phyloP scores from a whole-genome alignment of 169 alveolate species.

The Plasmodium falciparum region DNA sequence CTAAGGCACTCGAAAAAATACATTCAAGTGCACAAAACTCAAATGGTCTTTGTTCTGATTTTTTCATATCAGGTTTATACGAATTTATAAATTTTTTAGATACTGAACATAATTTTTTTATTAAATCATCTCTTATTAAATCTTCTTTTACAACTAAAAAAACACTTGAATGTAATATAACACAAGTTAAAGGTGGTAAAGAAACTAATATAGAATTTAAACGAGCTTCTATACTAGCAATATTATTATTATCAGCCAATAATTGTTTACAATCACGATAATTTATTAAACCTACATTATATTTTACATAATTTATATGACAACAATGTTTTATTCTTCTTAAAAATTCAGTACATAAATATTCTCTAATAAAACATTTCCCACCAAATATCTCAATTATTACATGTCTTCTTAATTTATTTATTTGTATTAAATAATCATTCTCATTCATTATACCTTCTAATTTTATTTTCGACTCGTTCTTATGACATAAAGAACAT shows the following conservation, averaged over 20 bases:
- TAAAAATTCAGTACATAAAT: slow-evolving; percentile 68
- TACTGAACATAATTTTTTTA: slow-evolving; percentile 81
- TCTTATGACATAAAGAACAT: slow-evolving; percentile 33
- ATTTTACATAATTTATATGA: slow-evolving; percentile 65
- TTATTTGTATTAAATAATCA: slow-evolving; percentile 60
- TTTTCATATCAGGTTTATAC: slow-evolving; percentile 46
- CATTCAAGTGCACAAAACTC: slow-evolving; percentile 89
- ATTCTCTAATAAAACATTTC: slow-evolving; percentile 70
- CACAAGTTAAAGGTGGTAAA: slow-evolving; percentile 82
- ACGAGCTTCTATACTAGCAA: slow-evolving; percentile 88
- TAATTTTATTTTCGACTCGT: slow-evolving; percentile 56
- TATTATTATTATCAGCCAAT: slow-evolving; percentile 86
- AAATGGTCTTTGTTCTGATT: slow-evolving; percentile 82
- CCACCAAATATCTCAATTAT: slow-evolving; percentile 73
- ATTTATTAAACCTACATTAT: slow-evolving; percentile 84
- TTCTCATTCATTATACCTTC: slow-evolving; percentile 66
- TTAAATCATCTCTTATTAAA: slow-evolving; percentile 83
- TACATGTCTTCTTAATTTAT: slow-evolving; percentile 72
- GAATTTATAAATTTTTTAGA: slow-evolving; percentile 77
- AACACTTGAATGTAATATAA: slow-evolving; percentile 81
- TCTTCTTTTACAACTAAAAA: slow-evolving; percentile 84
- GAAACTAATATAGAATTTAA: slow-evolving; percentile 88
- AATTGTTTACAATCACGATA: slow-evolving; percentile 90
- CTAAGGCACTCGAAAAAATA: slow-evolving; percentile 85
- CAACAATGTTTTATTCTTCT: slow-evolving; percentile 73